phyloP scores from a whole-genome alignment of 768 basidiomycete genomes.

The Lactarius sp. region DNA sequence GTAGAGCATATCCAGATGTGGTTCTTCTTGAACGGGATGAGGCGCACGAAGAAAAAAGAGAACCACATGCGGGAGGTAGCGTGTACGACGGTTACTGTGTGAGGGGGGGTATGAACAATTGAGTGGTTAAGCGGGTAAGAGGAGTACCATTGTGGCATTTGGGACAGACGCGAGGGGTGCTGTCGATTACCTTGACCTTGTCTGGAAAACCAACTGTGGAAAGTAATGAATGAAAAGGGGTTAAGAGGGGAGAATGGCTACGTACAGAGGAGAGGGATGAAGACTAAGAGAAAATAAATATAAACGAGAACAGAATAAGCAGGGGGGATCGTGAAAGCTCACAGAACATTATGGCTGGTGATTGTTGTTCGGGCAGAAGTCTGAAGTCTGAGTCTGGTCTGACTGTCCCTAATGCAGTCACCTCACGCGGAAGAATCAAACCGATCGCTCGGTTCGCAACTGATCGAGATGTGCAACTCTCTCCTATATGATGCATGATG shows the following conservation, averaged over 20 bases:
- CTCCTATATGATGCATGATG: conserved; percentile 13
- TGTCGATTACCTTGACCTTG: conserved; percentile 50
- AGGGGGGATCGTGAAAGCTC: background rate
- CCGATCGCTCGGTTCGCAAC: background rate
- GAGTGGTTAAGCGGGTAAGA: conserved; percentile 10
- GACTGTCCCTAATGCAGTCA: background rate
- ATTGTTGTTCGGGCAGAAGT: background rate
- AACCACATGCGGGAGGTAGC: conserved; percentile 71
- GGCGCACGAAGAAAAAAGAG: conserved; percentile 68
- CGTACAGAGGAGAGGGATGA: conserved; percentile 35
- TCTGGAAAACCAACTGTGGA: conserved; percentile 61
- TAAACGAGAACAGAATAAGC: background rate
- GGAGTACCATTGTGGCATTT: conserved; percentile 65
- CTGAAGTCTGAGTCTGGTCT: too few species aligned
- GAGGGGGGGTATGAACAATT: background rate
- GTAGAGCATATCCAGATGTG: conserved; percentile 68
- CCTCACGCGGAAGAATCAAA: background rate
- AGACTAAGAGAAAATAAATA: conserved; percentile 29
- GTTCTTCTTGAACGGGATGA: conserved; percentile 58
- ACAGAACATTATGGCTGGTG: conserved; percentile 15
- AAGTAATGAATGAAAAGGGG: conserved; percentile 12
- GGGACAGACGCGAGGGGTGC: conserved; percentile 57
- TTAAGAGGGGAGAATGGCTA: conserved; percentile 11
- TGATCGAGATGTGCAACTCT: background rate
- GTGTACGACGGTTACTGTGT: conserved; percentile 52